Percentiles rank a stretch among this genome's conserved stretches.
Evolutionary conservation across 306 rosid species (phyloP).

Genomic region (Medicago ruthenica): DNA sequence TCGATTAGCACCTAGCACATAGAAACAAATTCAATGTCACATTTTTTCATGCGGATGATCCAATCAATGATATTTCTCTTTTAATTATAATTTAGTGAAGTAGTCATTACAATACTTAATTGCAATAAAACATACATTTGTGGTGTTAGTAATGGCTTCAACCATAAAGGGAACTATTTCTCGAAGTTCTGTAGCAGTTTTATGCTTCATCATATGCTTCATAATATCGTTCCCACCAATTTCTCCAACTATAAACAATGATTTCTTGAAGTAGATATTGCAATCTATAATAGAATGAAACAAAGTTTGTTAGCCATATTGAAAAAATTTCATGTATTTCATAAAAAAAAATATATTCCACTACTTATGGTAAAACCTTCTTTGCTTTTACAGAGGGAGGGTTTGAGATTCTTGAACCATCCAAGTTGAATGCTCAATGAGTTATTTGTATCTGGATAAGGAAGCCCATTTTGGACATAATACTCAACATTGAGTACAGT

Average conservation of each 20-base stretch:
- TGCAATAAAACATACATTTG: background rate
- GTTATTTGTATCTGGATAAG: background rate
- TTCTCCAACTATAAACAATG: conserved; percentile 17
- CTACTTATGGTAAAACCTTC: background rate
- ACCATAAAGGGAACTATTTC: background rate
- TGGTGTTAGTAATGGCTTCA: background rate
- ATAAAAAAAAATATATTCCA: background rate
- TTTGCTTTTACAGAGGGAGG: background rate
- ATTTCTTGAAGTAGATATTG: background rate
- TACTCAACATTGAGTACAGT: conserved; percentile 49
- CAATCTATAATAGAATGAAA: background rate
- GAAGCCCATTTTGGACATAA: background rate
- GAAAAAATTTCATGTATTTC: background rate
- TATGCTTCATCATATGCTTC: background rate
- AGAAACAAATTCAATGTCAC: background rate
- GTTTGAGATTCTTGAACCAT: conserved; percentile 1
- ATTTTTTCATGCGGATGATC: background rate
- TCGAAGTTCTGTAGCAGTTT: background rate
- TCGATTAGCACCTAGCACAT: background rate
- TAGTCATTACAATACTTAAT: background rate
- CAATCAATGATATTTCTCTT: background rate
- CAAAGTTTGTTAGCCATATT: background rate
- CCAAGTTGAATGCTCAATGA: conserved; percentile 20
- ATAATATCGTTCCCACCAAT: conserved; percentile 17
- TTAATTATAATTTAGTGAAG: background rate